Conservation (phyloP, 768 basidiomycete genomes). For the Chalciporus chontae region DNA sequence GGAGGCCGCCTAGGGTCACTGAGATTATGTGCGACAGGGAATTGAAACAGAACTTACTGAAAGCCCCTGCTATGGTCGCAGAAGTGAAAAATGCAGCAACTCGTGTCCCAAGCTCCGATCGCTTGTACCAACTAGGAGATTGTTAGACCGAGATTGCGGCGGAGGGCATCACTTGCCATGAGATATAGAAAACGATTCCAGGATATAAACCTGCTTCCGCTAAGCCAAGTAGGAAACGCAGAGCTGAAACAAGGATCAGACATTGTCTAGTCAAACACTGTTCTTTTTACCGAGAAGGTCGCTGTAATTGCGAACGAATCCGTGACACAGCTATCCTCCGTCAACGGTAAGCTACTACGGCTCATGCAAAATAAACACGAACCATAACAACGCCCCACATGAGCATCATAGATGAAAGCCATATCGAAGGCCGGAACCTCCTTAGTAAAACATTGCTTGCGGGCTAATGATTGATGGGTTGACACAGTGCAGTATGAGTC, state of each 20-base stretch:
- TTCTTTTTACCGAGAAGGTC: conserved; percentile 48
- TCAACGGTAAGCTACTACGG: background rate
- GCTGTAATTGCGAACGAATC: conserved; percentile 56
- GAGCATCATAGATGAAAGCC: conserved; percentile 46
- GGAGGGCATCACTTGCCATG: conserved; percentile 38
- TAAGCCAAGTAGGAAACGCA: conserved; percentile 58
- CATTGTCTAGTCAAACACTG: background rate
- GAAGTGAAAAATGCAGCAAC: conserved; percentile 77
- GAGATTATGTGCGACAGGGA: background rate
- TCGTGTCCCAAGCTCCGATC: conserved; percentile 68
- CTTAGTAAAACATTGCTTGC: conserved; percentile 61
- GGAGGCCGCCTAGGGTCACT: conserved; percentile 49
- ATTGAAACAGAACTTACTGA: conserved; percentile 43
- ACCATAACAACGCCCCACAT: conserved; percentile 43
- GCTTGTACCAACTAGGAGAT: conserved; percentile 67
- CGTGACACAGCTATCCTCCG: conserved; percentile 53
- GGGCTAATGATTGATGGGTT: conserved; percentile 37
- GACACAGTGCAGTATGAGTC: background rate
- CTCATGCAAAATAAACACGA: conserved; percentile 4
- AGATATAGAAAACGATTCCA: conserved; percentile 58
- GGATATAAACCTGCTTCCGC: conserved; percentile 53
- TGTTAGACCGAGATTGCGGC: background rate
- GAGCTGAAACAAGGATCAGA: conserved; percentile 33
- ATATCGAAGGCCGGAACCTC: conserved; percentile 61
- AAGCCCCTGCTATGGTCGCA: conserved; percentile 75